Conservation (phyloP, 2,329 filamentous ascomycete species). For the Trichophyton verrucosum region DNA sequence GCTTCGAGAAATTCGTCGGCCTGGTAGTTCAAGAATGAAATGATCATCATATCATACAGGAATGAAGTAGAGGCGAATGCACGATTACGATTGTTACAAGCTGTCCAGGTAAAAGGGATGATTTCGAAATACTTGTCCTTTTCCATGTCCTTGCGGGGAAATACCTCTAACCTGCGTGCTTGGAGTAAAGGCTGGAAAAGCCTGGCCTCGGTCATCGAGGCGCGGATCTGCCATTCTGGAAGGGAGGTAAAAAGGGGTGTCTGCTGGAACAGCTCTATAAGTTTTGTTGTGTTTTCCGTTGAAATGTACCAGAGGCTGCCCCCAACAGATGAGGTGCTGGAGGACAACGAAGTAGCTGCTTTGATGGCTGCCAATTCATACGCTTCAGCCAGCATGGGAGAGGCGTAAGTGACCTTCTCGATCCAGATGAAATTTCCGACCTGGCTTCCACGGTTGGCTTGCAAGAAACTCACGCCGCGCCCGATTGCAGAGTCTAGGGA, state of each 20-base stretch:
- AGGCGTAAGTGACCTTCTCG: conserved; percentile 17
- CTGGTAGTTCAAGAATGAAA: conserved; percentile 19
- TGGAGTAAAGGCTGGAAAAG: conserved; percentile 7
- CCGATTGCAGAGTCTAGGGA: not conserved
- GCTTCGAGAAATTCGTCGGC: conserved; percentile 20
- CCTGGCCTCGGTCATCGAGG: conserved; percentile 7
- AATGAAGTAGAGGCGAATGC: conserved; percentile 7
- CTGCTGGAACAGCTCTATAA: no score
- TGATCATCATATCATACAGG: conserved; percentile 20
- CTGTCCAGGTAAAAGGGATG: conserved; percentile 20
- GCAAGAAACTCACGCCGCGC: not conserved
- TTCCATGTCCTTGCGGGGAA: conserved; percentile 10
- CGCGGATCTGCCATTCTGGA: not conserved
- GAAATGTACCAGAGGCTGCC: no score
- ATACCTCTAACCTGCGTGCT: conserved; percentile 10
- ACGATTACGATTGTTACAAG: conserved; percentile 12
- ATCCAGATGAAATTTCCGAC: conserved; percentile 12
- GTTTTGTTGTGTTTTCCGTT: no score
- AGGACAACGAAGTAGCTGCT: not conserved
- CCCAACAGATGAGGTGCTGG: no score
- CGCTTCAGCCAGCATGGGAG: conserved; percentile 15
- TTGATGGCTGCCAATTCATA: conserved; percentile 22
- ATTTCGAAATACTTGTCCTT: conserved; percentile 18
- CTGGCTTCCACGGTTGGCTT: not conserved
- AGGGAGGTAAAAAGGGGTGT: no score